phyloP scores from a whole-genome alignment of 495 filamentous ascomycete genomes.

The Cladorrhinum samala region DNA sequence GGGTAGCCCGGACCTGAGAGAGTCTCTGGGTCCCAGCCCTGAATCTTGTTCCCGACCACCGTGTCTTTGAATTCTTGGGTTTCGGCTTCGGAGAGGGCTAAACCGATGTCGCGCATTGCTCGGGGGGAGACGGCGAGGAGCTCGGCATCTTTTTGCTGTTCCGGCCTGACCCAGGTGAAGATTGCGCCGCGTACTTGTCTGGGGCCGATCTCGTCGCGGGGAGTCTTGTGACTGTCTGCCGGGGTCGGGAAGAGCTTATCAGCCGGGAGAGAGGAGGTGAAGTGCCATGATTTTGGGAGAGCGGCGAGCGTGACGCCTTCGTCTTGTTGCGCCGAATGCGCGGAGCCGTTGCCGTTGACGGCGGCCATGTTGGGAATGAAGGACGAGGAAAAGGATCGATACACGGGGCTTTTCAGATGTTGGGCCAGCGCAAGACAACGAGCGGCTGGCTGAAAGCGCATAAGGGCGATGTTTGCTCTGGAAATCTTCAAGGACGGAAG shows the following conservation, averaged over 20 bases:
- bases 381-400: slow-evolving; percentile 15
- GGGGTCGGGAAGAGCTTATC: slow-evolving; percentile 80
- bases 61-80: slow-evolving; percentile 69
- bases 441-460: slow-evolving; percentile 25
- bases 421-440: slow-evolving; percentile 28
- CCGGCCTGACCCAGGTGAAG: slow-evolving; percentile 86
- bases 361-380: slow-evolving; percentile 19
- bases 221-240: slow-evolving; percentile 68
- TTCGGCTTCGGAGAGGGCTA: slow-evolving; percentile 58
- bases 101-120: slow-evolving; percentile 73
- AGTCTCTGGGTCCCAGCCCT: slow-evolving; percentile 53
- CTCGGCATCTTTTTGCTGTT: slow-evolving; percentile 61
- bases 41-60: slow-evolving; percentile 74
- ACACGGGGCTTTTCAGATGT: slow-evolving; percentile 15
- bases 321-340: neutral
- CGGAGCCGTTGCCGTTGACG: slow-evolving; percentile 12
- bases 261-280: slow-evolving; percentile 71
- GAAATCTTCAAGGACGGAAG: neutral
- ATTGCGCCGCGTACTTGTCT: slow-evolving; percentile 78
- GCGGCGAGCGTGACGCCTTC: slow-evolving; percentile 50
- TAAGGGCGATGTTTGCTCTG: slow-evolving; percentile 5
- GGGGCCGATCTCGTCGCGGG: slow-evolving; percentile 67
- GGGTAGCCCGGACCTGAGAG: slow-evolving; percentile 71
- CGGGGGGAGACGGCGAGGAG: slow-evolving; percentile 70
- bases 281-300: slow-evolving; percentile 79